A percentile compares a stretch with the other conserved stretches of the same genome.
Conservation (phyloP, 208 protist genomes). For the Leishmania gerbilli region DNA sequence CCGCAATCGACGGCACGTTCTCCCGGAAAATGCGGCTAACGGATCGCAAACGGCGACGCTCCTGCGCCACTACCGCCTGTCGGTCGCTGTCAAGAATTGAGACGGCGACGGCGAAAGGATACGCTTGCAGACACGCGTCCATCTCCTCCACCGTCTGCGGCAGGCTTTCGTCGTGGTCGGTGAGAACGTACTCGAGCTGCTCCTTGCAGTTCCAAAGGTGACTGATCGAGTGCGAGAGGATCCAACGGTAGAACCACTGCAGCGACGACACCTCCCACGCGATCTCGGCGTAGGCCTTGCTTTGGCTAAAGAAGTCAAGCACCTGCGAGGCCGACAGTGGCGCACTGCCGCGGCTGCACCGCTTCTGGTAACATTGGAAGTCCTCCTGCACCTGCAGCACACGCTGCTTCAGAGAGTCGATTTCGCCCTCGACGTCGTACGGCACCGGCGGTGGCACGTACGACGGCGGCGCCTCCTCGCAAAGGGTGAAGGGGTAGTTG, state of each 20-base stretch:
- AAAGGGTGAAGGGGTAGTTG: constrained; percentile 83
- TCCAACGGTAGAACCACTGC: constrained; percentile 86
- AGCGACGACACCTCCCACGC: constrained; percentile 73
- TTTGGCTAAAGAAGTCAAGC: constrained; percentile 55
- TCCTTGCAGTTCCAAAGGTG: constrained; percentile 72
- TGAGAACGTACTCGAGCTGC: constrained; percentile 80
- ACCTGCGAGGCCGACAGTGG: constrained; percentile 36
- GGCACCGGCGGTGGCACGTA: constrained; percentile 79
- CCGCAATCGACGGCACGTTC: constrained; percentile 45
- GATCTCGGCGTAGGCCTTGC: constrained; percentile 59
- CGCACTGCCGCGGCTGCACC: constrained; percentile 6
- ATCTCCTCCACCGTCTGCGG: constrained; percentile 58
- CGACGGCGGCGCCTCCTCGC: constrained; percentile 76
- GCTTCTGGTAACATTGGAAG: constrained; percentile 37
- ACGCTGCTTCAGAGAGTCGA: constrained; percentile 47
- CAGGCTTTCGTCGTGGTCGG: constrained; percentile 42
- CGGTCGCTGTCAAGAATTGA: constrained; percentile 71
- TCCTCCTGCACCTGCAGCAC: constrained; percentile 65
- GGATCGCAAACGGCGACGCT: constrained; percentile 73
- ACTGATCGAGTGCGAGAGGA: constrained; percentile 78
- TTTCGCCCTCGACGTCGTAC: constrained; percentile 69
- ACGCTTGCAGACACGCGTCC: constrained; percentile 36
- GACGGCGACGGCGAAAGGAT: constrained; percentile 67
- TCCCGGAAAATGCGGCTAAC: constrained; percentile 71
- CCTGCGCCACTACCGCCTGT: constrained; percentile 57